Evolutionary conservation across 495 filamentous ascomycete genomes (phyloP).

Genomic region (Sphaerosporella brunnea): DNA sequence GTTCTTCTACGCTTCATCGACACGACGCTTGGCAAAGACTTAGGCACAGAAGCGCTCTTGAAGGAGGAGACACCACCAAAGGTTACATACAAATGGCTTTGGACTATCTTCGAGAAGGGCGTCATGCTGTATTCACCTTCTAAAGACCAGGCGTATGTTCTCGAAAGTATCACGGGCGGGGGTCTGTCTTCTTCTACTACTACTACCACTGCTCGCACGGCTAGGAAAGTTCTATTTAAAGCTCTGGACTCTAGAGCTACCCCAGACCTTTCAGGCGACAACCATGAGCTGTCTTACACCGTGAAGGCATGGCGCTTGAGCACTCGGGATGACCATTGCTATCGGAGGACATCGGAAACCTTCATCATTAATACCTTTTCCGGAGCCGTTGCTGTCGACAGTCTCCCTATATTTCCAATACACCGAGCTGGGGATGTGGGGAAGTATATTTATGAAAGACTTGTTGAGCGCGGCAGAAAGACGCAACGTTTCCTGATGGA

Average conservation of each 20-base stretch:
- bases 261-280: too few relatives aligned
- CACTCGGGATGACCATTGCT: neutral
- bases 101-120: slow-evolving; percentile 2
- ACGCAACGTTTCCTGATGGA: neutral
- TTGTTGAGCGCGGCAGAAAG: slow-evolving; percentile 7
- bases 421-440: neutral
- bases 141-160: neutral
- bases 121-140: neutral
- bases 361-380: neutral
- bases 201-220: too few relatives aligned
- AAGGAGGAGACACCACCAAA: neutral
- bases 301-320: neutral
- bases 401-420: neutral
- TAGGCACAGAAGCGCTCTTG: neutral
- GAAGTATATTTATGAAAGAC: neutral
- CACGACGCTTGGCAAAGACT: slow-evolving; percentile 2
- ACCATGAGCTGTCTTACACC: neutral
- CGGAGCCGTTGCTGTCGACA: neutral
- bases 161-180: slow-evolving; percentile 2
- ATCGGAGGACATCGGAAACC: neutral
- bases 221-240: too few relatives aligned
- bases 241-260: too few relatives aligned
- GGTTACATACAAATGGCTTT: slow-evolving; percentile 7
- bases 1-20: slow-evolving; percentile 3
- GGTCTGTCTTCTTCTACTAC: neutral